These are phyloP conservation scores for Macroventuria anomochaeta DNA, from an alignment of 2,329 filamentous ascomycete species.

Conservation along the genomic window DNA sequence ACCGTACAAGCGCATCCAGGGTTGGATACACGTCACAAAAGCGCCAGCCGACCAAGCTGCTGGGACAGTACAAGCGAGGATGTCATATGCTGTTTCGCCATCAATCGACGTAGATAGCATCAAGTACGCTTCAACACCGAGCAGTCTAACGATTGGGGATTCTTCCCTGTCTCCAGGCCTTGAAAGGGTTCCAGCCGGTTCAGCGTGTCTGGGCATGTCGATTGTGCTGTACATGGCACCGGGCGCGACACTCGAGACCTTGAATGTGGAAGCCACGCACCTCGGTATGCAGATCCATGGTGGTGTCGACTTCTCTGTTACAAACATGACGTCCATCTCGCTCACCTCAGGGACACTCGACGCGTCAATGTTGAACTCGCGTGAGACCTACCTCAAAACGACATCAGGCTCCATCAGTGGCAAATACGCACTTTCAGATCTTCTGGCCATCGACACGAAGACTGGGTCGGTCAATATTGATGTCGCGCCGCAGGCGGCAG, in stretches of 20 bases:
- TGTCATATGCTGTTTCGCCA: slow-evolving; percentile 48
- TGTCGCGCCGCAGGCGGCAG: slow-evolving; percentile 48
- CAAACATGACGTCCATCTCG: slow-evolving; percentile 40
- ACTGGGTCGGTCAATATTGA: slow-evolving; percentile 52
- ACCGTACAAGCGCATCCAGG: slow-evolving; percentile 44
- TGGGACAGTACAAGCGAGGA: slow-evolving; percentile 45
- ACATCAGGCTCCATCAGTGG: slow-evolving; percentile 52
- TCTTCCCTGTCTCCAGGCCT: slow-evolving; percentile 31
- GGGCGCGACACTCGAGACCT: slow-evolving; percentile 40
- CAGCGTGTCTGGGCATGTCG: slow-evolving; percentile 49
- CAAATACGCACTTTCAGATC: slow-evolving; percentile 49
- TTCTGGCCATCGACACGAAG: slow-evolving; percentile 49
- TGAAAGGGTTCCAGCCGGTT: slow-evolving; percentile 30
- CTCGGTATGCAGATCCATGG: slow-evolving; percentile 48
- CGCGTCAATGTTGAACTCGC: slow-evolving; percentile 43
- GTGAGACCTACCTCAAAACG: slow-evolving; percentile 50
- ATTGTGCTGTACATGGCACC: slow-evolving; percentile 48
- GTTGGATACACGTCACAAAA: slow-evolving; percentile 48
- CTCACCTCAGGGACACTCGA: slow-evolving; percentile 47
- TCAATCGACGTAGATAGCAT: slow-evolving; percentile 42
- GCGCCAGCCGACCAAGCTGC: slow-evolving; percentile 44
- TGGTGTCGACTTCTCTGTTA: slow-evolving; percentile 42
- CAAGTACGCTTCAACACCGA: slow-evolving; percentile 33
- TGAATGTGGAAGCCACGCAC: slow-evolving; percentile 46
- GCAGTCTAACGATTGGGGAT: slow-evolving; percentile 37